These are phyloP conservation scores for Trichoderma endophyticum DNA, from an alignment of 2,329 filamentous ascomycete species.

Conservation along the genomic window DNA sequence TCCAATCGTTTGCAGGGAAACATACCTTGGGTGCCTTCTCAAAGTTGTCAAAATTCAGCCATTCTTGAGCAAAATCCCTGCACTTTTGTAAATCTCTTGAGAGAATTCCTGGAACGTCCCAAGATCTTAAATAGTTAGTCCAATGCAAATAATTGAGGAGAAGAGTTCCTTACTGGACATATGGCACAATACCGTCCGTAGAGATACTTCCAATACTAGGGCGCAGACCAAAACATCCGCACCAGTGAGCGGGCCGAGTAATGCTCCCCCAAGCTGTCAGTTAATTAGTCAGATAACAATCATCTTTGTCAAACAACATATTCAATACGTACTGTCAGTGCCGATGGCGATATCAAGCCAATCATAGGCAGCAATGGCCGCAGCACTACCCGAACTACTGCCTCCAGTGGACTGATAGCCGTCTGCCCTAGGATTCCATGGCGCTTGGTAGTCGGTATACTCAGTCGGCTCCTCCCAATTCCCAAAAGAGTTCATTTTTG, in stretches of 20 bases:
- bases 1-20: background rate
- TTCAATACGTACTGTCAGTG: background rate
- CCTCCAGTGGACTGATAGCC: background rate
- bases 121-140: background rate
- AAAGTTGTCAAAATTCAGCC: background rate
- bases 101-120: background rate
- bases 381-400: background rate
- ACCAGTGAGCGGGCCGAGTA: background rate
- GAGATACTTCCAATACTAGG: background rate
- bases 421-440: background rate
- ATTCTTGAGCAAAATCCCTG: background rate
- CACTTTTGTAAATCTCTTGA: background rate
- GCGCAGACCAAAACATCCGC: background rate
- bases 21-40: background rate
- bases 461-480: background rate
- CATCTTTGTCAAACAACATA: background rate
- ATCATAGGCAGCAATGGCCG: background rate
- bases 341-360: background rate
- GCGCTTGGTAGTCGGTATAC: background rate
- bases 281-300: background rate
- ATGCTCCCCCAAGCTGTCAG: background rate
- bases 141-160: background rate
- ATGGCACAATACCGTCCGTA: background rate
- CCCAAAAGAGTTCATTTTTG: background rate
- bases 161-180: background rate